Evolutionary conservation across 2,329 filamentous ascomycete species (phyloP).

Genomic region (Aspergillus sp.): DNA sequence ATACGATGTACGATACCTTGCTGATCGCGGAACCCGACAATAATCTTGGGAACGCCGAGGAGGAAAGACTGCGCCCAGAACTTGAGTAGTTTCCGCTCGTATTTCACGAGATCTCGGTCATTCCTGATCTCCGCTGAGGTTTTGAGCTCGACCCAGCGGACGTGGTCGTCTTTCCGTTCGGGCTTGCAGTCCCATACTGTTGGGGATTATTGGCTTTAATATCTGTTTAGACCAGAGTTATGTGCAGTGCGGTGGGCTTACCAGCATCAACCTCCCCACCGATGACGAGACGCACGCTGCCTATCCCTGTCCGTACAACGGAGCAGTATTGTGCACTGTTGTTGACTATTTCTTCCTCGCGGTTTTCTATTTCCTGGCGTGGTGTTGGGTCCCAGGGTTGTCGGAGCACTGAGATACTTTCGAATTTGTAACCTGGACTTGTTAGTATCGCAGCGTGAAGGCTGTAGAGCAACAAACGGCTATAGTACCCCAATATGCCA

Average conservation of each 20-base stretch:
- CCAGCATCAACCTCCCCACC: conserved; percentile 91
- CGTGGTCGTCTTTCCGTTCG: conserved; percentile 52
- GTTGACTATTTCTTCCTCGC: conserved; percentile 64
- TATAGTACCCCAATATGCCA: conserved; percentile 77
- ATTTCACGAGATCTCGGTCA: conserved; percentile 62
- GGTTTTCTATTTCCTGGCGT: conserved; percentile 68
- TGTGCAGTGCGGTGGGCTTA: conserved; percentile 31
- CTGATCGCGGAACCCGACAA: conserved; percentile 76
- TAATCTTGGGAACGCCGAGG: conserved; percentile 81
- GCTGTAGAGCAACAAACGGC: too few species aligned
- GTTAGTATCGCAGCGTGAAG: conserved; percentile 3
- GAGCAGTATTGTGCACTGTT: conserved; percentile 96
- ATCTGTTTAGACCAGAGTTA: too few species aligned
- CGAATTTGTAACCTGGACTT: conserved; percentile 82
- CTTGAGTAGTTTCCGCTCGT: conserved; percentile 84
- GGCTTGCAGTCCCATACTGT: conserved; percentile 80
- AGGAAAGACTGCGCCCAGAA: conserved; percentile 97
- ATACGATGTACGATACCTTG: conserved; percentile 63
- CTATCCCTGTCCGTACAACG: conserved; percentile 80
- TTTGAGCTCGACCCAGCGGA: conserved; percentile 93
- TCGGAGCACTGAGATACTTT: conserved; percentile 71
- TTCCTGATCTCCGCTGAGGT: conserved; percentile 67
- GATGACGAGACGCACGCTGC: conserved; percentile 63
- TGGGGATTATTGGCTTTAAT: background rate
- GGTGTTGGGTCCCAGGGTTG: conserved; percentile 63